phyloP scores from a whole-genome alignment of 805 yeast genomes.

The Ogataea haglerorum region DNA sequence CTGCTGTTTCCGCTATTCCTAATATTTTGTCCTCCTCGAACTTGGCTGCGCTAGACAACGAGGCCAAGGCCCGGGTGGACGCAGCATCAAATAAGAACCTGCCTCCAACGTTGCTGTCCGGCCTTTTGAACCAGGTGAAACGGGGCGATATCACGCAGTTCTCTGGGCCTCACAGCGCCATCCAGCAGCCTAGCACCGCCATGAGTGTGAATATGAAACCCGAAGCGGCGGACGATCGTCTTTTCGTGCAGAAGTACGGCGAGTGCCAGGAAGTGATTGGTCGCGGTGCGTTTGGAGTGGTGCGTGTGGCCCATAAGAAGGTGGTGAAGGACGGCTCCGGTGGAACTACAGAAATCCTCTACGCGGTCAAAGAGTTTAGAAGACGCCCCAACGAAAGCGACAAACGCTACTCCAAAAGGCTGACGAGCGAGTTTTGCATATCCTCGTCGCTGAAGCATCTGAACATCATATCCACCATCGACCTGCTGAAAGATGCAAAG shows the following conservation, averaged over 20 bases:
- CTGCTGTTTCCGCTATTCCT: constrained; percentile 72
- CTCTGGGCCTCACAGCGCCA: constrained; percentile 18
- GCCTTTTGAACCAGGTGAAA: constrained; percentile 57
- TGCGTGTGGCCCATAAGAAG: constrained; percentile 79
- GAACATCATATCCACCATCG: constrained; percentile 74
- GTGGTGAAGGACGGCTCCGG: constrained; percentile 23
- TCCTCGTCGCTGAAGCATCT: constrained; percentile 74
- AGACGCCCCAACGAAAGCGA: constrained; percentile 57
- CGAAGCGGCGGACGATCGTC: constrained; percentile 36
- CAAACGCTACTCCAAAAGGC: constrained; percentile 63
- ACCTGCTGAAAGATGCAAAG: constrained; percentile 74
- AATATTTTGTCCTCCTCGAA: constrained; percentile 45
- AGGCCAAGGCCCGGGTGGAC: constrained; percentile 26
- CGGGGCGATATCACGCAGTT: constrained; percentile 32
- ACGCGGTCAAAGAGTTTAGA: constrained; percentile 86
- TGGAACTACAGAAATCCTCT: constrained; percentile 45
- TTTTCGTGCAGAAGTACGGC: constrained; percentile 88
- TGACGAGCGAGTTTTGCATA: constrained; percentile 81
- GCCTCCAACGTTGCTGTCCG: constrained; percentile 73
- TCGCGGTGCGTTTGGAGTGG: constrained; percentile 91
- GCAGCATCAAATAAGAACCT: constrained; percentile 19
- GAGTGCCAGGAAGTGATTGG: constrained; percentile 94
- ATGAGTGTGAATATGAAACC: constrained; percentile 18
- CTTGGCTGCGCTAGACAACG: constrained; percentile 27
- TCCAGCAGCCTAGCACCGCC: constrained; percentile 25